phyloP scores from a whole-genome alignment of 1,139 yeast genomes.

The Candida glucosophila region DNA sequence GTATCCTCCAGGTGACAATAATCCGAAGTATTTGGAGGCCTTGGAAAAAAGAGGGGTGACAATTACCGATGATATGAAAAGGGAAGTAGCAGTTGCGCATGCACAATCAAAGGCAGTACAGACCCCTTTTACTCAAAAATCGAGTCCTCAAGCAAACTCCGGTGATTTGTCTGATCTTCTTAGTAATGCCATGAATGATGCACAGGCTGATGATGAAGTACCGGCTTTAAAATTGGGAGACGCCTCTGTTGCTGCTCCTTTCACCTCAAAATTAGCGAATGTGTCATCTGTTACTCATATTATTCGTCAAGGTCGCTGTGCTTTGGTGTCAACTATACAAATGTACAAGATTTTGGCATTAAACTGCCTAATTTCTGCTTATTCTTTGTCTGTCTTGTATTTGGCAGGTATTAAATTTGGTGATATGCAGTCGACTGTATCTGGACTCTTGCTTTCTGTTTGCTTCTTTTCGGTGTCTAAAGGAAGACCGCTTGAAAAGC shows the following conservation, averaged over 20 bases:
- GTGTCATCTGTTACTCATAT: conserved; percentile 91
- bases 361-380: conserved; percentile 95
- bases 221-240: conserved; percentile 94
- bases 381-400: conserved; percentile 86
- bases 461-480: conserved; percentile 94
- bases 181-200: conserved; percentile 45
- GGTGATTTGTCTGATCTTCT: conserved; percentile 34
- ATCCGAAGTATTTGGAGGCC: conserved; percentile 83
- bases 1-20: conserved; percentile 91
- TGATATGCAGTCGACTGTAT: conserved; percentile 91
- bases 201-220: conserved; percentile 76
- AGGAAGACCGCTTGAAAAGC: conserved; percentile 82
- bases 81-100: conserved; percentile 46
- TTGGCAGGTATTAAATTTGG: conserved; percentile 98
- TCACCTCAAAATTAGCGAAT: conserved; percentile 87
- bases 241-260: conserved; percentile 99
- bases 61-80: conserved; percentile 59
- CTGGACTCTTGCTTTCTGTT: conserved; percentile 83
- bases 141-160: conserved; percentile 68
- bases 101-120: conserved; percentile 20
- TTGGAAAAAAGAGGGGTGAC: conserved; percentile 75
- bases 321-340: conserved; percentile 93
- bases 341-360: conserved; percentile 97
- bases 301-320: conserved; percentile 97
- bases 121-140: conserved; percentile 21